Percentiles rank a stretch among this genome's conserved stretches.
phyloP scores from a whole-genome alignment of 192 early-diverging fungal species.

The Podila epicladia region DNA sequence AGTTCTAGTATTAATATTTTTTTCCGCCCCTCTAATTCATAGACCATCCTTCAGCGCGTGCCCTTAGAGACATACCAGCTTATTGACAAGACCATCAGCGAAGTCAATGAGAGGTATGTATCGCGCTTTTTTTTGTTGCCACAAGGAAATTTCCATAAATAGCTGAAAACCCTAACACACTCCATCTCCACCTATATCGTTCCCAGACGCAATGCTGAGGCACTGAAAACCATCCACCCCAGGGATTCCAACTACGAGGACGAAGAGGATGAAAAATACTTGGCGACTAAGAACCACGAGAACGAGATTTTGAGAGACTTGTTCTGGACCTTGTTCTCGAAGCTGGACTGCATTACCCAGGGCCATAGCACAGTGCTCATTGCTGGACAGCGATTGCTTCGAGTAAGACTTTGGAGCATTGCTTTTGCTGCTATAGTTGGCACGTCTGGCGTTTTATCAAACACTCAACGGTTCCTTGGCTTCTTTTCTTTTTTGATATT shows the following conservation, averaged over 20 bases:
- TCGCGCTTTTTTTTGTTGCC: not conserved
- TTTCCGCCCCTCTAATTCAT: constrained; percentile 9
- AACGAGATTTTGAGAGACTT: constrained; percentile 80
- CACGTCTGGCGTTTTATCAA: not conserved
- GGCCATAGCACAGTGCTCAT: constrained; percentile 78
- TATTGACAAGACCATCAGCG: constrained; percentile 75
- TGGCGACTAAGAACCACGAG: constrained; percentile 63
- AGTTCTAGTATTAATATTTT: too few species aligned
- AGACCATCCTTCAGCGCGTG: constrained; percentile 77
- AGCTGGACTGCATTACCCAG: constrained; percentile 77
- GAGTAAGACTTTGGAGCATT: constrained; percentile 18
- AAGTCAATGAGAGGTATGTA: constrained; percentile 77
- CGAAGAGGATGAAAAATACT: constrained; percentile 57
- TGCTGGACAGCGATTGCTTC: constrained; percentile 62
- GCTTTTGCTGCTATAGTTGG: not conserved
- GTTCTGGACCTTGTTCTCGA: constrained; percentile 80
- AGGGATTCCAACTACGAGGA: constrained; percentile 53
- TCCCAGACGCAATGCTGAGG: constrained; percentile 33
- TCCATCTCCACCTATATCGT: not conserved
- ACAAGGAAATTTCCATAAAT: not conserved
- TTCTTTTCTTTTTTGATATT: not conserved
- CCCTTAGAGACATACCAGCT: constrained; percentile 74
- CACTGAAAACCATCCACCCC: constrained; percentile 46
- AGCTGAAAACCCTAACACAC: not conserved
- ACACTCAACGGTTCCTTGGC: not conserved